Conservation (phyloP, 805 yeast genomes). For the Debaryomyces tyrocola region DNA sequence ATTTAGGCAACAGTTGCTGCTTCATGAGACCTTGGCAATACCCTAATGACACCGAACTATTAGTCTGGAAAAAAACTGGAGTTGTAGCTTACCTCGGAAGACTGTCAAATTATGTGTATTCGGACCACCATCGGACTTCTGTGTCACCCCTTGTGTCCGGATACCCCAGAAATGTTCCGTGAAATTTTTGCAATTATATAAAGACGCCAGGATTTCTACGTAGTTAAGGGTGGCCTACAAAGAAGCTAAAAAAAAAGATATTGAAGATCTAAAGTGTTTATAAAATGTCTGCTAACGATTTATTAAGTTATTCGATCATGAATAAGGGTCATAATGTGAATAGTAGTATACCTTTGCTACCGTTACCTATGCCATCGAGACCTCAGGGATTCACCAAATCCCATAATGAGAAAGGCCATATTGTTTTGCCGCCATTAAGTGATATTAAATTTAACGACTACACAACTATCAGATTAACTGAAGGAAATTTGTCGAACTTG, state of each 20-base stretch:
- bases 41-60: too few species aligned
- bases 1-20: too few species aligned
- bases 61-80: too few species aligned
- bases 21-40: too few species aligned
- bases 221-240: not conserved
- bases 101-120: not conserved
- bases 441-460: not conserved
- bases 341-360: constrained; percentile 1
- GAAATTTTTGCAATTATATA: constrained; percentile 6
- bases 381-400: not conserved
- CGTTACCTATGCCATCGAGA: constrained; percentile 6
- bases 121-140: constrained; percentile 9
- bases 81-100: too few species aligned
- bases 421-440: not conserved
- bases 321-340: constrained; percentile 19
- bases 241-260: not conserved
- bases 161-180: constrained; percentile 15
- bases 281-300: constrained; percentile 32
- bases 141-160: constrained; percentile 7
- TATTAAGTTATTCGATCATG: constrained; percentile 42
- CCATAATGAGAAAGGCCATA: not conserved
- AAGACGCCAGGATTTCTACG: not conserved
- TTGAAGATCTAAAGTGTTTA: not conserved
- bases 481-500: constrained; percentile 5
- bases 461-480: constrained; percentile 6